Conservation (phyloP, 495 filamentous ascomycete species). For the Neurospora pannonica region DNA sequence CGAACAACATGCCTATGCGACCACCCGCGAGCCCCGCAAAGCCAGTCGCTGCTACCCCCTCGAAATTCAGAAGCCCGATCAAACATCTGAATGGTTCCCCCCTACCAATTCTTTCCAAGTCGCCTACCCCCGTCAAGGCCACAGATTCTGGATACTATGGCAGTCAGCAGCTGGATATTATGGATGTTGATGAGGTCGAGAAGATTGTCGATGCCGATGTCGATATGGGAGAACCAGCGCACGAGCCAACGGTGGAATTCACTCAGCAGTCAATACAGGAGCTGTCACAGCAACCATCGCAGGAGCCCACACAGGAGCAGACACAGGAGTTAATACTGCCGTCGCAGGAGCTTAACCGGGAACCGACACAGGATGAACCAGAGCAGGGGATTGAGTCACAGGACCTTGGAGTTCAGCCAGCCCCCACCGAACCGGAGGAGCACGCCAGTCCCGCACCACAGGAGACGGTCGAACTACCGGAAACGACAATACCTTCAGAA, state of each 20-base stretch:
- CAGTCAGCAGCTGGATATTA: constrained; percentile 40
- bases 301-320: background rate
- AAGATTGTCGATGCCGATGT: constrained; percentile 9
- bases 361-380: background rate
- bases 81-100: constrained; percentile 2
- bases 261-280: background rate
- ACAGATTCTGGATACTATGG: constrained; percentile 80
- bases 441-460: constrained; percentile 14
- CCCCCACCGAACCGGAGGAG: constrained; percentile 2
- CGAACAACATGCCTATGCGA: constrained; percentile 6
- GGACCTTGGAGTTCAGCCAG: background rate
- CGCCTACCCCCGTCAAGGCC: background rate
- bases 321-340: background rate
- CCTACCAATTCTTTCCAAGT: constrained; percentile 14
- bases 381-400: background rate
- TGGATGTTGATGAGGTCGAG: constrained; percentile 21
- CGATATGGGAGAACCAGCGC: constrained; percentile 9
- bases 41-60: constrained; percentile 5
- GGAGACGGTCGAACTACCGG: constrained; percentile 54
- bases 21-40: constrained; percentile 20
- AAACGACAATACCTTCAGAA: constrained; percentile 42
- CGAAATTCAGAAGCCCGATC: constrained; percentile 8
- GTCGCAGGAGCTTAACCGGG: background rate
- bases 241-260: background rate
- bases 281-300: background rate